These are phyloP conservation scores for Oidiodendron maius DNA, from an alignment of 495 filamentous ascomycete genomes.

Conservation along the genomic window DNA sequence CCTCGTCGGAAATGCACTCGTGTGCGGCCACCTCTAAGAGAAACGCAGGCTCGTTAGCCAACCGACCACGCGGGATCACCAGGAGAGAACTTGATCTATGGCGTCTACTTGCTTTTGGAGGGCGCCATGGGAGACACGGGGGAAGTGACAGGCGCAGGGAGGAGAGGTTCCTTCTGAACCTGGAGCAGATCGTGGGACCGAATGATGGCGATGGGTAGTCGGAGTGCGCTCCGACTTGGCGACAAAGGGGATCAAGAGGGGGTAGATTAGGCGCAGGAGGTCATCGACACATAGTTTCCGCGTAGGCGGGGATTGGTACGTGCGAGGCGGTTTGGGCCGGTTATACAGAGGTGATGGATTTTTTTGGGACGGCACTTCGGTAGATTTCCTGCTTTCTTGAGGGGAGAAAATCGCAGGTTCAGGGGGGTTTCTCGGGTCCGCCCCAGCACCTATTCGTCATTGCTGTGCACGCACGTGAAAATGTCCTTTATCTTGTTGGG, in stretches of 20 bases:
- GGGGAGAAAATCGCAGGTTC: too few relatives aligned
- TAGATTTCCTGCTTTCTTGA: too few relatives aligned
- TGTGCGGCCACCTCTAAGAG: slow-evolving; percentile 43
- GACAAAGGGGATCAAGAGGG: neutral
- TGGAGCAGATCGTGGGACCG: slow-evolving; percentile 16
- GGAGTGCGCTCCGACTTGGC: slow-evolving; percentile 23
- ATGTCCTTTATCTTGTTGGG: too few relatives aligned
- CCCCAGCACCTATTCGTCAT: too few relatives aligned
- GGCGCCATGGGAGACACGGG: slow-evolving; percentile 32
- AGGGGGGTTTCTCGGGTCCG: too few relatives aligned
- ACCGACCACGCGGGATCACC: neutral
- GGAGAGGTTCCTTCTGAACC: slow-evolving; percentile 21
- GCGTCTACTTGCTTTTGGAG: slow-evolving; percentile 31
- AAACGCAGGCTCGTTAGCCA: slow-evolving; percentile 2
- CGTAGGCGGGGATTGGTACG: neutral
- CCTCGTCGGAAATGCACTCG: slow-evolving; percentile 54
- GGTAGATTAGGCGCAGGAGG: neutral
- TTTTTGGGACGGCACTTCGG: too few relatives aligned
- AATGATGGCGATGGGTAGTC: slow-evolving; percentile 15
- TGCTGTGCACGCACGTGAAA: too few relatives aligned
- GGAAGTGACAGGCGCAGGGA: slow-evolving; percentile 21
- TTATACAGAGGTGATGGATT: neutral
- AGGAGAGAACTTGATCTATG: neutral
- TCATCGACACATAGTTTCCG: neutral
- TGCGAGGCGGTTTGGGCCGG: neutral